Percentiles rank a stretch among this genome's conserved stretches.
phyloP scores from a whole-genome alignment of 768 basidiomycete species.

The Agaricus subrufescens region DNA sequence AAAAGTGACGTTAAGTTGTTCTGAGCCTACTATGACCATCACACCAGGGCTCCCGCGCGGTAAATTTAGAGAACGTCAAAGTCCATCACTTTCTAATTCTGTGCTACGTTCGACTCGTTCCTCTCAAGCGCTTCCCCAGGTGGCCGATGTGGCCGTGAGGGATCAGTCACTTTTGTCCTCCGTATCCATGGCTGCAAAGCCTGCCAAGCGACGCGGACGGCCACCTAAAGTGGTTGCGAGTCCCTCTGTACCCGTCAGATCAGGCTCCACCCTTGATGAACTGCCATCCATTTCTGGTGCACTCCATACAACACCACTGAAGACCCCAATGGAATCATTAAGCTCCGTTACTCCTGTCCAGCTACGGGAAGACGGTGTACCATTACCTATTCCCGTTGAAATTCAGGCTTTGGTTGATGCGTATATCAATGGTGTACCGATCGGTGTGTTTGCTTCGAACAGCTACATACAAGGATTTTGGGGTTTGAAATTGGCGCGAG shows the following conservation, averaged over 20 bases:
- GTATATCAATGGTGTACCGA: constrained; percentile 30
- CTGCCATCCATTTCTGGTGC: neutral
- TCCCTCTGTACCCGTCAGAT: neutral
- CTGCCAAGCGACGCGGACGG: neutral
- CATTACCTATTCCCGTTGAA: constrained; percentile 21
- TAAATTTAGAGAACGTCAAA: no score
- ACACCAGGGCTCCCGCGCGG: no score
- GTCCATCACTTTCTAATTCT: no score
- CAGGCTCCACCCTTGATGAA: neutral
- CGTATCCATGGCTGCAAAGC: neutral
- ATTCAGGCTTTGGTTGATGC: constrained; percentile 37
- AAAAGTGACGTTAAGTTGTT: no score
- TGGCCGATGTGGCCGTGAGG: neutral
- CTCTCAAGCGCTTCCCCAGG: neutral
- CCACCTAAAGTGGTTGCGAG: neutral
- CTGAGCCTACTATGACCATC: no score
- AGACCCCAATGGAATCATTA: neutral
- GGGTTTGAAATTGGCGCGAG: constrained; percentile 22
- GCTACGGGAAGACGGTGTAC: neutral
- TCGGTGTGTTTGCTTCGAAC: constrained; percentile 35
- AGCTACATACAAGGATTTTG: constrained; percentile 21
- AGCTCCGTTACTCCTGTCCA: neutral
- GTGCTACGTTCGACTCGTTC: neutral
- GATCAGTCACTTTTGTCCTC: neutral
- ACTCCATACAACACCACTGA: neutral